Conservation (phyloP, 805 yeast species). For the Kluyveromyces lactis region DNA sequence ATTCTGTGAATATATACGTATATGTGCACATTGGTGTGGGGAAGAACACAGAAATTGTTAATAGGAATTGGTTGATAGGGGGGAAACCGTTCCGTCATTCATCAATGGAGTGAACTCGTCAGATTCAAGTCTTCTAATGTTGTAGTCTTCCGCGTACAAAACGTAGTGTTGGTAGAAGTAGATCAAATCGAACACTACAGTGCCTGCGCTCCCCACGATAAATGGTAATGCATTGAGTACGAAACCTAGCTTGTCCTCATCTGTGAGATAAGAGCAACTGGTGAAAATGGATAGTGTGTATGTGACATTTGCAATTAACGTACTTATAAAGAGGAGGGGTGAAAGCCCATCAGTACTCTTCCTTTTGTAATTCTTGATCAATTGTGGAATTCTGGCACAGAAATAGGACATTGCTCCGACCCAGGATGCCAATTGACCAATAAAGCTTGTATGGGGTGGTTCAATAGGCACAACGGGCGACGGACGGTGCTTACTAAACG, state of each 20-base stretch:
- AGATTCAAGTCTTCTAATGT: constrained; percentile 20
- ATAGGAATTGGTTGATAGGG: too few relatives aligned
- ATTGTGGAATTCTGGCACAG: constrained; percentile 76
- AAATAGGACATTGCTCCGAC: constrained; percentile 67
- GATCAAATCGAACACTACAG: constrained; percentile 64
- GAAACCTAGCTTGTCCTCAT: constrained; percentile 37
- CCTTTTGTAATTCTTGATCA: constrained; percentile 63
- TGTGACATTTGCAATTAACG: constrained; percentile 67
- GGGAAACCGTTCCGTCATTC: too few relatives aligned
- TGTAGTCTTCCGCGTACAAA: constrained; percentile 25
- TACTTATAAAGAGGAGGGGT: constrained; percentile 69
- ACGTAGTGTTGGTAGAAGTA: constrained; percentile 53
- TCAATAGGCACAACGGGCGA: too few relatives aligned
- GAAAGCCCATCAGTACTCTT: constrained; percentile 85
- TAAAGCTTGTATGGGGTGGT: not conserved
- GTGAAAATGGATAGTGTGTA: constrained; percentile 70
- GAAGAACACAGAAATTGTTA: too few relatives aligned
- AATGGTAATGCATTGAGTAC: constrained; percentile 69
- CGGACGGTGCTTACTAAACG: not conserved
- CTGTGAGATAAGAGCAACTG: constrained; percentile 45
- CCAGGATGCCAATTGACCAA: constrained; percentile 64
- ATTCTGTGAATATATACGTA: too few relatives aligned
- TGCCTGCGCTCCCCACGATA: constrained; percentile 78
- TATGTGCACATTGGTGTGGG: too few relatives aligned
- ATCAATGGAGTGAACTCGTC: constrained; percentile 5